Conservation (phyloP, 768 basidiomycete species). For the Trametes cubensis region DNA sequence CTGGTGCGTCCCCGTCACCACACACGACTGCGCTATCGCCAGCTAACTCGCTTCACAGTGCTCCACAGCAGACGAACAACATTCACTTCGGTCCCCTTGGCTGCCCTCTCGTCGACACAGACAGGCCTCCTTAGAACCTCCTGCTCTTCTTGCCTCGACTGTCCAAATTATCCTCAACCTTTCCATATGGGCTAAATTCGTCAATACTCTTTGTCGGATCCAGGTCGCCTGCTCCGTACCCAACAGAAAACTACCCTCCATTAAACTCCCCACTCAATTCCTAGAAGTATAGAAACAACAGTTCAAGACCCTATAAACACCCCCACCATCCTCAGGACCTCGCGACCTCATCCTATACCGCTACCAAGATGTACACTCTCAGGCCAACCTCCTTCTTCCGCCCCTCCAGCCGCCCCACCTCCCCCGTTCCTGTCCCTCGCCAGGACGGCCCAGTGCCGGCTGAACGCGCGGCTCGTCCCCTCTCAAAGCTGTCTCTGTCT, state of each 20-base stretch:
- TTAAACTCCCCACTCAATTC: constrained; percentile 19
- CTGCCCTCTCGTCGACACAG: constrained; percentile 61
- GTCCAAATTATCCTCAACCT: constrained; percentile 20
- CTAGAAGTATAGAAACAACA: constrained; percentile 20
- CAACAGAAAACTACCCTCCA: constrained; percentile 35
- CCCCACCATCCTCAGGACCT: constrained; percentile 22
- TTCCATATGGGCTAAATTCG: constrained; percentile 45
- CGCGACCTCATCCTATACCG: constrained; percentile 29
- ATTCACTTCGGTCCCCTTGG: constrained; percentile 66
- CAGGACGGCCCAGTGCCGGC: constrained; percentile 41
- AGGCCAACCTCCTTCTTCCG: constrained; percentile 70
- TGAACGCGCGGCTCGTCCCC: constrained; percentile 54
- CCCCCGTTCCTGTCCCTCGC: constrained; percentile 52
- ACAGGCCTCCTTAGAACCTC: constrained; percentile 74
- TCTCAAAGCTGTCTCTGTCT: constrained; percentile 60
- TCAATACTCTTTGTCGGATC: constrained; percentile 36
- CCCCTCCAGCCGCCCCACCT: constrained; percentile 62
- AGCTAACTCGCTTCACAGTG: constrained; percentile 19
- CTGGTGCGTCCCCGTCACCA: constrained; percentile 22
- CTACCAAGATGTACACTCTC: constrained; percentile 55
- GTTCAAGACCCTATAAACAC: constrained; percentile 12
- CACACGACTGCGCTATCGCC: neutral
- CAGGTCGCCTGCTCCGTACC: constrained; percentile 43
- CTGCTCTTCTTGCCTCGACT: neutral
- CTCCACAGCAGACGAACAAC: constrained; percentile 43